Evolutionary conservation across 1,139 yeast species (phyloP).

Genomic region (Hansenula lynferdii): DNA sequence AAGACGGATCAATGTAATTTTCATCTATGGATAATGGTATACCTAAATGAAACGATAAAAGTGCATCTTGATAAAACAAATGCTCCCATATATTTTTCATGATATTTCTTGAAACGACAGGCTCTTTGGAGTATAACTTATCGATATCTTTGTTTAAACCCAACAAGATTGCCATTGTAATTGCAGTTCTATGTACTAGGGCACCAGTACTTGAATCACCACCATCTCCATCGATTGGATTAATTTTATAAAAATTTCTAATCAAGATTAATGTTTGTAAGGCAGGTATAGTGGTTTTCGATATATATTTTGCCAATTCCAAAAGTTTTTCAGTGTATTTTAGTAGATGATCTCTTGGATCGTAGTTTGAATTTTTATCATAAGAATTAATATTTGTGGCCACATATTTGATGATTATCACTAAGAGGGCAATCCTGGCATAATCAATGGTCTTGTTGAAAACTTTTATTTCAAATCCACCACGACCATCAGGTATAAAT

Average conservation of each 20-base stretch:
- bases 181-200: constrained; percentile 19
- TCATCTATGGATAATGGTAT: constrained; percentile 22
- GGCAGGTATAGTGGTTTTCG: constrained; percentile 14
- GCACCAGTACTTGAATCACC: constrained; percentile 22
- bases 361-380: constrained; percentile 5
- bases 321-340: constrained; percentile 15
- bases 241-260: constrained; percentile 16
- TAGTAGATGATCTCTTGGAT: constrained; percentile 14
- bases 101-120: constrained; percentile 16
- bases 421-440: constrained; percentile 17
- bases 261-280: constrained; percentile 23
- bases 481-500: constrained; percentile 9
- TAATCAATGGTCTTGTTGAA: constrained; percentile 13
- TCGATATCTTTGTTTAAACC: constrained; percentile 27
- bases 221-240: constrained; percentile 24
- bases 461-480: constrained; percentile 9
- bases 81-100: constrained; percentile 25
- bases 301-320: constrained; percentile 13
- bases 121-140: constrained; percentile 16
- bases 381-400: constrained; percentile 13
- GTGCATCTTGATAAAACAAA: constrained; percentile 24
- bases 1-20: constrained; percentile 11
- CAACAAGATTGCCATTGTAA: constrained; percentile 22
- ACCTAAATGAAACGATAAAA: constrained; percentile 24
- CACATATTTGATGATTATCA: constrained; percentile 13